Evolutionary conservation across 2,329 filamentous ascomycete genomes (phyloP).

Genomic region (Ceratocystis cubensis): DNA sequence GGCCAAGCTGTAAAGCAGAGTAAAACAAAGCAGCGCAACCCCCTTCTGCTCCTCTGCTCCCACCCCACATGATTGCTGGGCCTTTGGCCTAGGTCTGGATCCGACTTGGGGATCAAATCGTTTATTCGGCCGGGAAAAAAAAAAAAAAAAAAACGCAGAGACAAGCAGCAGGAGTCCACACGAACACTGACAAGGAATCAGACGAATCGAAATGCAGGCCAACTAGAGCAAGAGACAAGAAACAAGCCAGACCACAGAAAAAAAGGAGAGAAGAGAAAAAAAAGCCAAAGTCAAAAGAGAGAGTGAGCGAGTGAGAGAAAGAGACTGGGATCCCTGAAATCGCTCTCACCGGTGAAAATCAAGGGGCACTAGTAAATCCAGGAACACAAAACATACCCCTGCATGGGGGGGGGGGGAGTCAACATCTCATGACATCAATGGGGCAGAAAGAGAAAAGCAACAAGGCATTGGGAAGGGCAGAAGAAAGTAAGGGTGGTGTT

Average conservation of each 20-base stretch:
- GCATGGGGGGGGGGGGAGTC: not conserved
- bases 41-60: not conserved
- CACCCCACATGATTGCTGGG: not conserved
- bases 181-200: not conserved
- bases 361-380: constrained; percentile 6
- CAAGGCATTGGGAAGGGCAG: not conserved
- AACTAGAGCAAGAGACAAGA: not conserved
- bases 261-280: not conserved
- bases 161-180: not conserved
- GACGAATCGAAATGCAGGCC: not conserved
- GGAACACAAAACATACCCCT: constrained; percentile 12
- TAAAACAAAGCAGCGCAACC: not conserved
- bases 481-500: not conserved
- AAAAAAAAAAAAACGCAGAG: not conserved
- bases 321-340: not conserved
- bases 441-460: not conserved
- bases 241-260: not conserved
- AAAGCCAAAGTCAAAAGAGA: not conserved
- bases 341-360: not conserved
- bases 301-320: not conserved
- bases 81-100: not conserved
- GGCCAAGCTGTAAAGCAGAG: not conserved
- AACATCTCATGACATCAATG: not conserved
- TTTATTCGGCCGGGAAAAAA: not conserved
- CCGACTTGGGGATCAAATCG: not conserved